Evolutionary conservation across 768 basidiomycete species (phyloP).

Genomic region (Russula foetens): DNA sequence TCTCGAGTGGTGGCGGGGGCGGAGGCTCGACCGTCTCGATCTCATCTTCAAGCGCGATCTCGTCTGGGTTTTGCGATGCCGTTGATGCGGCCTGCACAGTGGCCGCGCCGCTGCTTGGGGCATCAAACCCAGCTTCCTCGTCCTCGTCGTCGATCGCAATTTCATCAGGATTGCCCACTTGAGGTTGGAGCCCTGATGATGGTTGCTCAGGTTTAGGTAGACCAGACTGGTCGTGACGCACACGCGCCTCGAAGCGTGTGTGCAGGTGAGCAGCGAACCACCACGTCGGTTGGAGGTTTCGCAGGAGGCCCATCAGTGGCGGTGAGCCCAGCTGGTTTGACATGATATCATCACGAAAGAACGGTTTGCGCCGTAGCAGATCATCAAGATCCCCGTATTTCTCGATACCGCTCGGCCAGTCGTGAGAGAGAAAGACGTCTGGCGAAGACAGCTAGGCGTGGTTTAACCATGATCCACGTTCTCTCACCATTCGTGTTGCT

Average conservation of each 20-base stretch:
- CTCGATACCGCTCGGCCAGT: conserved; percentile 89
- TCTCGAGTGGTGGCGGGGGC: conserved; percentile 34
- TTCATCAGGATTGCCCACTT: conserved; percentile 40
- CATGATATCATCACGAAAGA: conserved; percentile 63
- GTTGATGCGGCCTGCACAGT: neutral
- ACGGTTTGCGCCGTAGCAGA: conserved; percentile 69
- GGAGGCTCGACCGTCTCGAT: conserved; percentile 33
- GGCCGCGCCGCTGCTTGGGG: neutral
- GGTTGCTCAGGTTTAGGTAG: neutral
- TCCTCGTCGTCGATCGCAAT: conserved; percentile 40
- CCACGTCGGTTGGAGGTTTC: conserved; percentile 64
- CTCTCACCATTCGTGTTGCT: conserved; percentile 15
- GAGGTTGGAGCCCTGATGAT: neutral
- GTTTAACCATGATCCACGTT: too few species aligned
- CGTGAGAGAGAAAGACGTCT: conserved; percentile 86
- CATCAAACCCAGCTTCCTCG: conserved; percentile 21
- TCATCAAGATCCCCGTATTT: conserved; percentile 60
- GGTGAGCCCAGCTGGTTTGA: conserved; percentile 75
- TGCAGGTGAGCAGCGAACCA: conserved; percentile 96
- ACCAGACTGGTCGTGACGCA: conserved; percentile 34
- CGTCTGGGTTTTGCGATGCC: conserved; percentile 37
- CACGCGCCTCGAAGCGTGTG: conserved; percentile 70
- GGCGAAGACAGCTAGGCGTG: conserved; percentile 44
- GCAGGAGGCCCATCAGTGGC: conserved; percentile 71
- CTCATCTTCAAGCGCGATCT: conserved; percentile 42